phyloP scores from a whole-genome alignment of 306 rosid species.

The Fagus sylvatica region DNA sequence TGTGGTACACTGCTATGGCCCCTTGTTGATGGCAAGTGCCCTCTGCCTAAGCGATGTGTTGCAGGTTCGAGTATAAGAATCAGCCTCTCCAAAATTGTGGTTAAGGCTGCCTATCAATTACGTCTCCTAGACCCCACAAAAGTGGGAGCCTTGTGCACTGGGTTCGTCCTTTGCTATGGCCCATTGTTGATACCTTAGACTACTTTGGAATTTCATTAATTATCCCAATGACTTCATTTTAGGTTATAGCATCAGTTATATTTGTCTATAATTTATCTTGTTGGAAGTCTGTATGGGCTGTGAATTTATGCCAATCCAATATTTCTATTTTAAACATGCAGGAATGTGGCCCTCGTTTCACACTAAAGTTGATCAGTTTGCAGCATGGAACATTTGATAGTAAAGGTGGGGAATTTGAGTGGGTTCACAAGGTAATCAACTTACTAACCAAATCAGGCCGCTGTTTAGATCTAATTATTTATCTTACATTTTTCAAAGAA shows the following conservation, averaged over 20 bases:
- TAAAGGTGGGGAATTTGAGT: constrained; percentile 89
- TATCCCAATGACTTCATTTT: not conserved
- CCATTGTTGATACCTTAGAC: not conserved
- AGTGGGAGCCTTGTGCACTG: too few relatives aligned
- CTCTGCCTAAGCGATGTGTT: too few relatives aligned
- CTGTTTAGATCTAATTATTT: constrained; percentile 8
- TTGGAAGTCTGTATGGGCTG: too few relatives aligned
- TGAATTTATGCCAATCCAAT: not conserved
- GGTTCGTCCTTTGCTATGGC: not conserved
- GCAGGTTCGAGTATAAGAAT: too few relatives aligned
- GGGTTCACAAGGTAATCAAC: constrained; percentile 91
- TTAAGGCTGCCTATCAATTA: too few relatives aligned
- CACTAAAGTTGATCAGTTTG: constrained; percentile 74
- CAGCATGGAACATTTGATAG: constrained; percentile 90
- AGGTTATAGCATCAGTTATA: not conserved
- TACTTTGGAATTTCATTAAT: not conserved
- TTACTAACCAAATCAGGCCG: not conserved
- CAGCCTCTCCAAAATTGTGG: too few relatives aligned
- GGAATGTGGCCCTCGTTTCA: constrained; percentile 98
- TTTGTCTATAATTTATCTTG: too few relatives aligned
- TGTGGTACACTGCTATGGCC: not conserved
- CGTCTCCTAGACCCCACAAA: too few relatives aligned
- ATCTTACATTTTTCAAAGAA: not conserved
- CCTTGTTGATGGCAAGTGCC: too few relatives aligned
- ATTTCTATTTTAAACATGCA: constrained; percentile 25